Conservation (phyloP, 352 stramenopile genomes). For the Phytophthora vignae region DNA sequence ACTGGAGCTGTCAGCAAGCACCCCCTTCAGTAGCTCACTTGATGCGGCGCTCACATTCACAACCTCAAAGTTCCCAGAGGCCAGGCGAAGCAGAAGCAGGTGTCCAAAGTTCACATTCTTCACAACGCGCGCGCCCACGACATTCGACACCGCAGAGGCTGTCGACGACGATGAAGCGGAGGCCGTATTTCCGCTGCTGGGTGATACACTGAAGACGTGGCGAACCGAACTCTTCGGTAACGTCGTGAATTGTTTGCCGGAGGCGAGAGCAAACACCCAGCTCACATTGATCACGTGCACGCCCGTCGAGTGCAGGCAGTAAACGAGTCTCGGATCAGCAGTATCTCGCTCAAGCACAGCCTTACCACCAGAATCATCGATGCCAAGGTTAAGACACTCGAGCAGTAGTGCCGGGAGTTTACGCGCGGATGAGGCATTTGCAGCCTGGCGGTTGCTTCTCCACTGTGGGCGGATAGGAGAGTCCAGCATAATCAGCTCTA, state of each 20-base stretch:
- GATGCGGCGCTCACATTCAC: constrained; percentile 83
- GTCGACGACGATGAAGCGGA: constrained; percentile 4
- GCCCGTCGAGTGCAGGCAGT: constrained; percentile 80
- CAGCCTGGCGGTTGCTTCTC: constrained; percentile 48
- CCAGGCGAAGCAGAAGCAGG: constrained; percentile 74
- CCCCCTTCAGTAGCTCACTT: constrained; percentile 73
- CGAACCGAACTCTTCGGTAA: constrained; percentile 76
- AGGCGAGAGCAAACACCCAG: constrained; percentile 70
- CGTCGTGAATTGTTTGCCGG: constrained; percentile 64
- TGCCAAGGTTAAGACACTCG: constrained; percentile 77
- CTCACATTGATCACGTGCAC: constrained; percentile 81
- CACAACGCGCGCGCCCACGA: constrained; percentile 69
- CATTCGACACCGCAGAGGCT: constrained; percentile 46
- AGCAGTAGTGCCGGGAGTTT: constrained; percentile 65
- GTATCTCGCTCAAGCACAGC: constrained; percentile 59
- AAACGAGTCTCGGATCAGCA: constrained; percentile 66
- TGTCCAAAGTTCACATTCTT: constrained; percentile 86
- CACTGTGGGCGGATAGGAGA: constrained; percentile 67
- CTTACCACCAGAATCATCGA: constrained; percentile 77
- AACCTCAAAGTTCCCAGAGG: constrained; percentile 77
- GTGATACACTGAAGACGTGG: constrained; percentile 82
- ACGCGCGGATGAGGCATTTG: constrained; percentile 10
- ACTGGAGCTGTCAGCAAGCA: constrained; percentile 45
- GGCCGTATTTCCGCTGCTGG: constrained; percentile 22
- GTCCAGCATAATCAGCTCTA: constrained; percentile 79